Evolutionary conservation across 805 yeast species (phyloP).

Genomic region (Yamadazyma akitaensis): DNA sequence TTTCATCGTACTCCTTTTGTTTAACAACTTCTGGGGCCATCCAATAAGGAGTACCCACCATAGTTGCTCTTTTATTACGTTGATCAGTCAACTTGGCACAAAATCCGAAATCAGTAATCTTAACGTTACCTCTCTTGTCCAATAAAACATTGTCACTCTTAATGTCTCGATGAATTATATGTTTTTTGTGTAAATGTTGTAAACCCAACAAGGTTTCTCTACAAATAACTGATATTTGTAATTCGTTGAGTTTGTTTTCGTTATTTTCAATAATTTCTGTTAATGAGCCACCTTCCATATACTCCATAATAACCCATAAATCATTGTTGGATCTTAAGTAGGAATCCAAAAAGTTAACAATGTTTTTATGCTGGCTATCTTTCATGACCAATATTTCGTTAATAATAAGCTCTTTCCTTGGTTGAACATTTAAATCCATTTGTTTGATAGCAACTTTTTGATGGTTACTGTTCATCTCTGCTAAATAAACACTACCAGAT

Average conservation of each 20-base stretch:
- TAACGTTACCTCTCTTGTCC: constrained; percentile 41
- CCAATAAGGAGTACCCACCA: constrained; percentile 91
- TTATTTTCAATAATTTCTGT: constrained; percentile 95
- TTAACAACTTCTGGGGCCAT: constrained; percentile 87
- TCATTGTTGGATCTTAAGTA: constrained; percentile 76
- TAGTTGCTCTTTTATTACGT: constrained; percentile 71
- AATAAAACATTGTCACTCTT: constrained; percentile 46
- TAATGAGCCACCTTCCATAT: constrained; percentile 97
- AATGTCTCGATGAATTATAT: constrained; percentile 73
- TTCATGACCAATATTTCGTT: constrained; percentile 97
- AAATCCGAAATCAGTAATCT: constrained; percentile 46
- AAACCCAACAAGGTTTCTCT: constrained; percentile 87
- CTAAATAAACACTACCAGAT: constrained; percentile 89
- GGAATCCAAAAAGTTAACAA: constrained; percentile 91
- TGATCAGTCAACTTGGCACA: constrained; percentile 76
- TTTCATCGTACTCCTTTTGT: constrained; percentile 76
- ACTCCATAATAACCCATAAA: constrained; percentile 99
- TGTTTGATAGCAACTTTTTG: constrained; percentile 91
- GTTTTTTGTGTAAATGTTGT: constrained; percentile 85
- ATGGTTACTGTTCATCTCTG: constrained; percentile 58
- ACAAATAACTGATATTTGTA: constrained; percentile 90
- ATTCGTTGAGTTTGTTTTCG: constrained; percentile 64
- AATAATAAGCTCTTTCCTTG: constrained; percentile 90
- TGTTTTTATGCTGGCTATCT: constrained; percentile 89
- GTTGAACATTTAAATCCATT: constrained; percentile 88